These are phyloP conservation scores for Pisolithus albus DNA, from an alignment of 768 basidiomycete genomes.

Conservation along the genomic window DNA sequence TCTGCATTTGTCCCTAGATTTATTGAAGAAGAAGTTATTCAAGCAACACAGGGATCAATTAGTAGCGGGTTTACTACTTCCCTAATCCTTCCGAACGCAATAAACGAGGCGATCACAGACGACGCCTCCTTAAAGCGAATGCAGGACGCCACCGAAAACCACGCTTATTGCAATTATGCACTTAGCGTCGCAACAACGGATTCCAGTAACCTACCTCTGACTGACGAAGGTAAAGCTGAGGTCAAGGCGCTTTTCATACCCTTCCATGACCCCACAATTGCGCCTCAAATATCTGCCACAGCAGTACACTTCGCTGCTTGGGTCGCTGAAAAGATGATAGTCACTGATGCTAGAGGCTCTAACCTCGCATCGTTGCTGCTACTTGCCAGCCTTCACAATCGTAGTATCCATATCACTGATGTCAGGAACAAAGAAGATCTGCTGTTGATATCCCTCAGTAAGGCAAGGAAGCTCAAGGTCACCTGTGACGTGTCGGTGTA, in stretches of 20 bases:
- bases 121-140: constrained; percentile 61
- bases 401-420: constrained; percentile 86
- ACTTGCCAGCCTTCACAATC: constrained; percentile 85
- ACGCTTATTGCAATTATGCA: constrained; percentile 84
- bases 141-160: constrained; percentile 51
- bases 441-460: constrained; percentile 86
- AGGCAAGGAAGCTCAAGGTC: constrained; percentile 87
- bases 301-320: constrained; percentile 87
- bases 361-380: constrained; percentile 91
- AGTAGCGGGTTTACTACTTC: constrained; percentile 87
- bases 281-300: constrained; percentile 62
- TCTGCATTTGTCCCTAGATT: constrained; percentile 79
- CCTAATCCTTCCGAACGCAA: constrained; percentile 69
- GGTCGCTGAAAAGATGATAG: constrained; percentile 87
- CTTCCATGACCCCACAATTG: constrained; percentile 43
- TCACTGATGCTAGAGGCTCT: constrained; percentile 88
- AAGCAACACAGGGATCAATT: constrained; percentile 74
- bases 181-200: constrained; percentile 71
- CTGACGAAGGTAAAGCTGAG: constrained; percentile 72
- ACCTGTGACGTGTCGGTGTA: constrained; percentile 95
- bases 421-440: constrained; percentile 84
- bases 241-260: constrained; percentile 86
- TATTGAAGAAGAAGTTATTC: constrained; percentile 47
- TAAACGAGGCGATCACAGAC: constrained; percentile 58
- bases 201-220: constrained; percentile 53